A percentile compares a stretch with the other conserved stretches of the same genome.
Evolutionary conservation across 352 stramenopile genomes (phyloP).

Genomic region (Phytophthora megakarya): DNA sequence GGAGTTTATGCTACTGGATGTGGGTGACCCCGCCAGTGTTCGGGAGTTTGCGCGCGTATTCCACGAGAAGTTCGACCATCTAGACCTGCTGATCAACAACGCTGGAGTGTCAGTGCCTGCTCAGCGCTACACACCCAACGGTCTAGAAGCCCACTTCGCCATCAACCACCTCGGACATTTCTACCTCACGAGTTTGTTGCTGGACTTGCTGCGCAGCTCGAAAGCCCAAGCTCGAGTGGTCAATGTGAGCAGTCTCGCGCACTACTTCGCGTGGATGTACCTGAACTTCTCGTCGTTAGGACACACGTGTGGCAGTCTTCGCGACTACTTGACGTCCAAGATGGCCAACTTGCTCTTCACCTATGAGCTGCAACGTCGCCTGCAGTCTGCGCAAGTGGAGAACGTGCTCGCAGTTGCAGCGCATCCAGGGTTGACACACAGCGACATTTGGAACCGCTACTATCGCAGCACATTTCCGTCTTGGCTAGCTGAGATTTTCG

Average conservation of each 20-base stretch:
- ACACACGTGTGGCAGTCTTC: constrained; percentile 43
- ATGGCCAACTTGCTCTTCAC: constrained; percentile 68
- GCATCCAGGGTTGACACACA: constrained; percentile 58
- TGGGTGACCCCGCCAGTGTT: constrained; percentile 43
- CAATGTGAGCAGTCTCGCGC: constrained; percentile 57
- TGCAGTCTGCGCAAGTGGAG: constrained; percentile 34
- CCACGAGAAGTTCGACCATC: constrained; percentile 35
- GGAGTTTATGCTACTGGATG: constrained; percentile 57
- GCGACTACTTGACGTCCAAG: constrained; percentile 63
- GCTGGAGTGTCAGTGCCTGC: constrained; percentile 58
- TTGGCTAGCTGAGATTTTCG: constrained; percentile 41
- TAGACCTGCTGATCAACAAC: constrained; percentile 83
- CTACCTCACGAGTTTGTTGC: constrained; percentile 53
- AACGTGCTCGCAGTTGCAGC: constrained; percentile 56
- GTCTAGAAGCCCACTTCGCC: constrained; percentile 67
- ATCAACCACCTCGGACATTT: constrained; percentile 82
- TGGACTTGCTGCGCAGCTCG: constrained; percentile 44
- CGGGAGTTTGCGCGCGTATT: constrained; percentile 46
- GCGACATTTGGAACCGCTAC: constrained; percentile 57
- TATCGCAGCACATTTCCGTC: constrained; percentile 40
- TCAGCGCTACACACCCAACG: constrained; percentile 40
- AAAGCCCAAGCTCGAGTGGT: constrained; percentile 48
- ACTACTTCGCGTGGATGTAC: constrained; percentile 41
- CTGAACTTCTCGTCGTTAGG: constrained; percentile 45
- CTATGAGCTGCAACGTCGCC: constrained; percentile 57